phyloP scores from a whole-genome alignment of 139 green algal genomes.

The Chlorella sp. region DNA sequence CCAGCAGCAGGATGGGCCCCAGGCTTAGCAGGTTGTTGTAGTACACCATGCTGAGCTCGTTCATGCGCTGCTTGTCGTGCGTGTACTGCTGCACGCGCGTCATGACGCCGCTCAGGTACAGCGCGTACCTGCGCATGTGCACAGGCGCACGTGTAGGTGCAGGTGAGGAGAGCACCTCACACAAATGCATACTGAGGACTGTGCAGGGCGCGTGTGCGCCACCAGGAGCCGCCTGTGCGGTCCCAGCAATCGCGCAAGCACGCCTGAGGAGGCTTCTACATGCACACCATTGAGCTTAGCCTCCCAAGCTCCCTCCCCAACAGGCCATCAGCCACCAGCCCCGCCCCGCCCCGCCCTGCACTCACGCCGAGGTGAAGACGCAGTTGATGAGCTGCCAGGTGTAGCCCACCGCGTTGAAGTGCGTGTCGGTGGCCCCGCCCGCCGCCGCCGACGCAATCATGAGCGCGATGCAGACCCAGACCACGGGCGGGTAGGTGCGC shows the following conservation, averaged over 20 bases:
- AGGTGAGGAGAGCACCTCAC: too few relatives aligned
- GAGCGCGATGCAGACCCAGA: conserved; percentile 61
- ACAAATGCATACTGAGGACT: too few relatives aligned
- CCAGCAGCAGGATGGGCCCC: background rate
- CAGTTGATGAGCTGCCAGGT: conserved; percentile 74
- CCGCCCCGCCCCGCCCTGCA: too few relatives aligned
- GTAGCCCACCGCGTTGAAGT: conserved; percentile 69
- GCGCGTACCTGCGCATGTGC: conserved; percentile 2
- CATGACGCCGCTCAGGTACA: background rate
- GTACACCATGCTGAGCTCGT: conserved; percentile 66
- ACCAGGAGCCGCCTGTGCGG: too few relatives aligned
- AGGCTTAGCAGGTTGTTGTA: conserved; percentile 20
- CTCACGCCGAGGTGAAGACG: conserved; percentile 47
- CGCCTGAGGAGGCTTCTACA: too few relatives aligned
- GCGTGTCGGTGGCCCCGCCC: conserved; percentile 67
- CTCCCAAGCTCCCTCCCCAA: too few relatives aligned
- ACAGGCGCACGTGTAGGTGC: too few relatives aligned
- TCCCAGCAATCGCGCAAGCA: too few relatives aligned
- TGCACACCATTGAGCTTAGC: too few relatives aligned
- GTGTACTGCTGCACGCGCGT: conserved; percentile 12
- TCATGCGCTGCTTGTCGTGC: conserved; percentile 32
- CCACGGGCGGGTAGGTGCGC: conserved; percentile 42
- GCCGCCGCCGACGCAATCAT: conserved; percentile 71
- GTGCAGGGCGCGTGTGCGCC: too few relatives aligned
- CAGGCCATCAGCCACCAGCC: too few relatives aligned